A percentile compares a stretch with the other conserved stretches of the same genome.
These are phyloP conservation scores for Rhodofomes roseus DNA, from an alignment of 1,284 basidiomycete species.

Conservation along the genomic window DNA sequence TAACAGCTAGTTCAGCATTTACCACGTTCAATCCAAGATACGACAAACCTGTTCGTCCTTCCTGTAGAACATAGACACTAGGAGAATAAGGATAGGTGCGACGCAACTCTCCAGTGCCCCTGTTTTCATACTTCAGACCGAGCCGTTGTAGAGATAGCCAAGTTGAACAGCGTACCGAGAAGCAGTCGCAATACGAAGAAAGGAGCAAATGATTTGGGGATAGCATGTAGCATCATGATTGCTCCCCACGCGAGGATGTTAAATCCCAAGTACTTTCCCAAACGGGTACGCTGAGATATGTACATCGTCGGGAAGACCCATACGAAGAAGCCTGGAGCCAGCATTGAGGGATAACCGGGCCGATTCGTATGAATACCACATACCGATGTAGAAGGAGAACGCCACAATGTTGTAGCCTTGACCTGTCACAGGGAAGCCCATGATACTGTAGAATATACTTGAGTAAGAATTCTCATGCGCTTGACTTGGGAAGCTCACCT, in stretches of 20 bases:
- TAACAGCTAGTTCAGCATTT: conserved; percentile 20
- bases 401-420: conserved; percentile 66
- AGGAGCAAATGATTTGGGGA: conserved; percentile 51
- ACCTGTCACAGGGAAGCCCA: conserved; percentile 64
- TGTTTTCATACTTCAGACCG: conserved; percentile 16
- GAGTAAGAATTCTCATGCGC: background rate
- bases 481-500: conserved; percentile 32
- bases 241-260: conserved; percentile 64
- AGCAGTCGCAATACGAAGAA: conserved; percentile 64
- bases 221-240: conserved; percentile 59
- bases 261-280: conserved; percentile 59
- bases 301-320: conserved; percentile 70
- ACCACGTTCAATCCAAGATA: background rate
- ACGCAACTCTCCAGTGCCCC: conserved; percentile 69
- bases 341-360: background rate
- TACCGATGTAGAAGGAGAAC: conserved; percentile 62
- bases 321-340: conserved; percentile 45
- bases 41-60: conserved; percentile 59
- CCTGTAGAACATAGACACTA: conserved; percentile 70
- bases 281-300: conserved; percentile 55
- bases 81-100: conserved; percentile 58
- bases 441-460: conserved; percentile 38
- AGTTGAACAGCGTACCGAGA: conserved; percentile 37
- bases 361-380: background rate
- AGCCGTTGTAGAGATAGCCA: background rate